Base-by-base conservation (phyloP, 371 early-diverging fungal species). In the Massospora cicadina region DNA sequence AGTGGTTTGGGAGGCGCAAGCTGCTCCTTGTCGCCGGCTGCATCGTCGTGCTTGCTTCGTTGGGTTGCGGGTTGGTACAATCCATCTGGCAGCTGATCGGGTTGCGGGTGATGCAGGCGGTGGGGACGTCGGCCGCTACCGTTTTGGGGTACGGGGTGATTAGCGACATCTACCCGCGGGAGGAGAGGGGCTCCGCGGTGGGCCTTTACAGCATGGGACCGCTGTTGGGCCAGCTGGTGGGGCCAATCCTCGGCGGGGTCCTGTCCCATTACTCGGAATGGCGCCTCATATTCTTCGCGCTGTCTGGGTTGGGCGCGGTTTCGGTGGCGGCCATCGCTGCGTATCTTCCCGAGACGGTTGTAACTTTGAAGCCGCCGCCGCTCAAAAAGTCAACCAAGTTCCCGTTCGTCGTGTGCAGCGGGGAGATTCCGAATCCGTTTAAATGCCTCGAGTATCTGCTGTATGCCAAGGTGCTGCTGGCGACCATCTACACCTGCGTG, bases 61-160 rank as follows among this genome's bases (percentile, higher is more conserved):
- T 87, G 0, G 85, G 85, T 0, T 85, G 84, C 43, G 85, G 80
- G 25, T 67, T 82, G 12, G 75, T 86, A 1, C 68, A 69, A 0
- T 74, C 64, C n/a, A 77, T 84, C 43, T 65, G 69, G 7, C 57
- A 77, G 2, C 78, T 89, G 43, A 75, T 84, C 29, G 66, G 70
- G 12, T 77, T 85, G 60, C 80, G 90, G 0, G 70, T 80, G 13
- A 68, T 88, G 17, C 90, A 89, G 70, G 71, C 86, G 13, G 72
- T 76, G 28, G 88, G 88, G 1, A 76, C 85, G 3, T 82, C 85
- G 23, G 85, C 87, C 21, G 80, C 82, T 24, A 79, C 82, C 62
- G 77, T 82, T 13, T 79, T 88, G 0, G 88, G 88, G 0, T 85
- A 85, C 30, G 89, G 87, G 58, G 80, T 79, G 1, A 81, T 89